Conservation (phyloP, 306 rosid genomes). For the Prunus salicina region DNA sequence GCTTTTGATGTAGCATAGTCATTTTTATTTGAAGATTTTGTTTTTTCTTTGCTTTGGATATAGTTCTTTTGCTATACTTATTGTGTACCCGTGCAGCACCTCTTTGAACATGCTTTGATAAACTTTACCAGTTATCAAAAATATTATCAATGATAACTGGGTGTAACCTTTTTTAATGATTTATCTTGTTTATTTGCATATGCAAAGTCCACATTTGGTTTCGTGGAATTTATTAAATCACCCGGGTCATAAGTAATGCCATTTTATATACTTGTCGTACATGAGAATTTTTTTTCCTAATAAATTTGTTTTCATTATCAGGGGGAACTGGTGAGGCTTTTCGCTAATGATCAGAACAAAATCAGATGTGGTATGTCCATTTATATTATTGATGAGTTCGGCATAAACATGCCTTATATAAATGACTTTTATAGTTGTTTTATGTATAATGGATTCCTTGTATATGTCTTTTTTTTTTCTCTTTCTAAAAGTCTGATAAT, state of each 20-base stretch:
- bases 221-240: not conserved
- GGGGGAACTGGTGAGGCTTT: slow-evolving; percentile 89
- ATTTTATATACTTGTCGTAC: not conserved
- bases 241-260: not conserved
- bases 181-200: not conserved
- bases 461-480: not conserved
- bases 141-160: not conserved
- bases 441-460: not conserved
- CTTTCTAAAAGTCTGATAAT: not conserved
- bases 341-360: slow-evolving; percentile 91
- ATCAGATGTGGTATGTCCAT: slow-evolving; percentile 78
- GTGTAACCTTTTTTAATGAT: not conserved
- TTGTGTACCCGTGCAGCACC: not conserved
- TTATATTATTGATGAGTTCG: not conserved
- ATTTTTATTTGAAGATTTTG: no score
- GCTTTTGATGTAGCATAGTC: not conserved
- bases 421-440: not conserved
- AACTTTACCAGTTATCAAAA: not conserved
- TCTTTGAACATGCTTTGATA: not conserved
- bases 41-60: not conserved
- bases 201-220: not conserved
- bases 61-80: not conserved
- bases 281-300: slow-evolving; percentile 18
- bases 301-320: slow-evolving; percentile 32
- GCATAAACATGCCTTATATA: not conserved